Evolutionary conservation across 345 rosid genomes (phyloP).

Genomic region (Bruguiera sexangula): DNA sequence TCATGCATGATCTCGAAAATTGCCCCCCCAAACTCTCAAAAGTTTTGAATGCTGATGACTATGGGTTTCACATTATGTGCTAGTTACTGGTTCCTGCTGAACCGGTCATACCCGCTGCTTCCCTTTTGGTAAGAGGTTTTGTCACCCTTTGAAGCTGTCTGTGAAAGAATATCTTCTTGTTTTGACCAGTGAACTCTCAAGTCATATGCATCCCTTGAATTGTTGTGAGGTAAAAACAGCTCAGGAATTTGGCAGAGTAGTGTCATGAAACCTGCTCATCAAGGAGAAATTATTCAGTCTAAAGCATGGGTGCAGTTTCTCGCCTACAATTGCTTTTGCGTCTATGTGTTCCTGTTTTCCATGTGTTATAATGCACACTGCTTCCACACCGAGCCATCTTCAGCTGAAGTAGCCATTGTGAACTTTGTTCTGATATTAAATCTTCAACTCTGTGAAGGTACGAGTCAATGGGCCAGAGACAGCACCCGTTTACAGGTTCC

Average conservation of each 20-base stretch:
- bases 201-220: too few relatives aligned
- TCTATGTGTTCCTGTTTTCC: background rate
- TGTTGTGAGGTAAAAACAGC: too few relatives aligned
- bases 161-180: too few relatives aligned
- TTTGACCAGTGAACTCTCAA: too few relatives aligned
- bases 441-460: slow-evolving; percentile 35
- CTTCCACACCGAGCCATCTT: background rate
- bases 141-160: background rate
- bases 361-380: background rate
- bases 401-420: background rate
- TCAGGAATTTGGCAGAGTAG: background rate
- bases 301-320: too few relatives aligned
- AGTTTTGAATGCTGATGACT: too few relatives aligned
- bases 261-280: too few relatives aligned
- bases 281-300: too few relatives aligned
- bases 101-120: background rate
- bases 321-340: background rate
- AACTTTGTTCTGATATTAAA: background rate
- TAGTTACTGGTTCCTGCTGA: background rate
- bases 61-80: background rate
- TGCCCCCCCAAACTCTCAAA: too few relatives aligned
- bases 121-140: background rate
- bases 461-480: slow-evolving; percentile 71
- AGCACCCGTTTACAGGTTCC: slow-evolving; percentile 73
- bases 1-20: too few relatives aligned